Evolutionary conservation across 495 filamentous ascomycete genomes (phyloP).

Genomic region (Lineolata rhizophorae): DNA sequence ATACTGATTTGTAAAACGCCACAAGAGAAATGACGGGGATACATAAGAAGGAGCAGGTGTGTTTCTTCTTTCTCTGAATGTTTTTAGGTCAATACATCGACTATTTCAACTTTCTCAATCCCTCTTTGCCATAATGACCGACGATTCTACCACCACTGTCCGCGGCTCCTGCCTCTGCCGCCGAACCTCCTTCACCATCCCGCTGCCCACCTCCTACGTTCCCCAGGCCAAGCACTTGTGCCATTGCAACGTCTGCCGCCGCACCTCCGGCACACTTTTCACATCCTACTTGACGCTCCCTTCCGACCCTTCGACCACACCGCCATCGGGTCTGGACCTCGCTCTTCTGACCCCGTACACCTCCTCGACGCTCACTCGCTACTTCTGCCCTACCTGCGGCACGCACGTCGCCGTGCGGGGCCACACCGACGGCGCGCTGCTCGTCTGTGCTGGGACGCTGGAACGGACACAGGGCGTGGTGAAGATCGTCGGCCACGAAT

Average conservation of each 20-base stretch:
- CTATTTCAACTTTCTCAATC: no score
- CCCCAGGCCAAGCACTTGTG: constrained; percentile 27
- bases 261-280: constrained; percentile 33
- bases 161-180: constrained; percentile 33
- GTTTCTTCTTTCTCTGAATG: no score
- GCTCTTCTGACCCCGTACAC: constrained; percentile 25
- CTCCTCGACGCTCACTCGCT: constrained; percentile 27
- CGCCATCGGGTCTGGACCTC: no score
- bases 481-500: constrained; percentile 23
- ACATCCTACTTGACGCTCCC: constrained; percentile 28
- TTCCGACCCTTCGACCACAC: constrained; percentile 5
- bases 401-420: constrained; percentile 30
- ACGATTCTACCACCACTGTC: constrained; percentile 9
- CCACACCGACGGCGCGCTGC: constrained; percentile 13
- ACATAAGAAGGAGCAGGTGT: no score
- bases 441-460: constrained; percentile 22
- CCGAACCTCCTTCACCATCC: constrained; percentile 21
- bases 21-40: no score
- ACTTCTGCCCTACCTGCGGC: constrained; percentile 49
- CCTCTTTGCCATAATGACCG: no score
- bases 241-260: constrained; percentile 42
- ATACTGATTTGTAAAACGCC: no score
- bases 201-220: constrained; percentile 14
- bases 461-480: constrained; percentile 19
- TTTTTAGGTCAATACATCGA: no score